Percentiles rank a stretch among this genome's conserved stretches.
Evolutionary conservation across 306 rosid species (phyloP).

Genomic region (Acacia confusa): DNA sequence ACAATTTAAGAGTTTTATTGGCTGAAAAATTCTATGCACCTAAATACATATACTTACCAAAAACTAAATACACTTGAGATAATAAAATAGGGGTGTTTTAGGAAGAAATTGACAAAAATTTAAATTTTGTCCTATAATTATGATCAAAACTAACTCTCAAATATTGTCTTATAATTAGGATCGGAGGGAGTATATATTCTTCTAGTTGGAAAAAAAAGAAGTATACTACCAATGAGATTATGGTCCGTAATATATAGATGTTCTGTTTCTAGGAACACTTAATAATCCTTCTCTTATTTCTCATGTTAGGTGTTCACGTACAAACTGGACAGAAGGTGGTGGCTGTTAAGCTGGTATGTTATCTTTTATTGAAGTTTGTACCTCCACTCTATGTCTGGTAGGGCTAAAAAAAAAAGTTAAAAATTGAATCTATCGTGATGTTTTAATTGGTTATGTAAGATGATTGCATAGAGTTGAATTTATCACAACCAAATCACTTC

Average conservation of each 20-base stretch:
- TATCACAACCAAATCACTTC: not conserved
- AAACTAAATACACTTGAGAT: too few relatives aligned
- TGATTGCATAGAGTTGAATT: constrained; percentile 3
- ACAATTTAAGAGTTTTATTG: too few relatives aligned
- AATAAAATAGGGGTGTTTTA: too few relatives aligned
- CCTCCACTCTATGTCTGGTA: constrained; percentile 20
- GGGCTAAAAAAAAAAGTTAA: constrained; percentile 4
- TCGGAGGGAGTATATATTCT: too few relatives aligned
- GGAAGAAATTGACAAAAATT: too few relatives aligned
- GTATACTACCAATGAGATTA: too few relatives aligned
- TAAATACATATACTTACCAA: too few relatives aligned
- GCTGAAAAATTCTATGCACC: too few relatives aligned
- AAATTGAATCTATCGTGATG: not conserved
- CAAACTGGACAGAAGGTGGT: constrained; percentile 98
- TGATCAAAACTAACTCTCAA: too few relatives aligned
- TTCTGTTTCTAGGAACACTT: constrained; percentile 18
- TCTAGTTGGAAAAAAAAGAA: too few relatives aligned
- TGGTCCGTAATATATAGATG: not conserved
- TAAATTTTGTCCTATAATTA: too few relatives aligned
- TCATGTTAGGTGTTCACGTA: constrained; percentile 69
- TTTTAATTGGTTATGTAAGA: not conserved
- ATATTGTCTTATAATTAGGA: too few relatives aligned
- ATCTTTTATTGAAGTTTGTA: constrained; percentile 8
- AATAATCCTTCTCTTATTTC: constrained; percentile 15
- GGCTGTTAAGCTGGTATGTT: constrained; percentile 93